phyloP scores from a whole-genome alignment of 768 basidiomycete species.

The Auricularia cornea region DNA sequence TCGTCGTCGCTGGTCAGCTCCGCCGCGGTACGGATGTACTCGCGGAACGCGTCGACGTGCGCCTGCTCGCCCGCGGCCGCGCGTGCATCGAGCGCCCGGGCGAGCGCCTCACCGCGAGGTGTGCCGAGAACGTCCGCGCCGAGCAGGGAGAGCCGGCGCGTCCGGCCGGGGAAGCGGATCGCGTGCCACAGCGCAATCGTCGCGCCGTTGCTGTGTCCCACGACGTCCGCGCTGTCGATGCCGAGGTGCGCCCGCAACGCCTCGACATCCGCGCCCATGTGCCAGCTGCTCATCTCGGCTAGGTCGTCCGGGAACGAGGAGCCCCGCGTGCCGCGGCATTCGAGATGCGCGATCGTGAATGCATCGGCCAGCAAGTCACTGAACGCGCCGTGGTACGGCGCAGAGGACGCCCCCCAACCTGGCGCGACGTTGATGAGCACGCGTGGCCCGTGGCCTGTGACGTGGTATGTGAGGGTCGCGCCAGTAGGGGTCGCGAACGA shows the following conservation, averaged over 20 bases:
- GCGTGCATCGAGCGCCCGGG: background rate
- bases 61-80: background rate
- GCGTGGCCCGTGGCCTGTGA: background rate
- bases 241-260: background rate
- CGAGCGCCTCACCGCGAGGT: background rate
- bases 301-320: background rate
- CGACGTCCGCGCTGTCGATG: background rate
- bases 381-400: background rate
- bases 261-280: background rate
- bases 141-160: background rate
- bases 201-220: background rate
- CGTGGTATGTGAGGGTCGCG: background rate
- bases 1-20: background rate
- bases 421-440: background rate
- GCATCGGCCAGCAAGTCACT: background rate
- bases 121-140: background rate
- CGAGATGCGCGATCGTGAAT: background rate
- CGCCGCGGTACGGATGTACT: background rate
- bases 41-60: background rate
- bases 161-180: background rate
- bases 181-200: background rate
- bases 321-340: background rate
- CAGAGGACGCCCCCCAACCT: background rate
- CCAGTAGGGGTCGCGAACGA: background rate
- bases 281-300: background rate